Conservation (phyloP, 2,329 filamentous ascomycete species). For the Aspergillus quadricinctus region DNA sequence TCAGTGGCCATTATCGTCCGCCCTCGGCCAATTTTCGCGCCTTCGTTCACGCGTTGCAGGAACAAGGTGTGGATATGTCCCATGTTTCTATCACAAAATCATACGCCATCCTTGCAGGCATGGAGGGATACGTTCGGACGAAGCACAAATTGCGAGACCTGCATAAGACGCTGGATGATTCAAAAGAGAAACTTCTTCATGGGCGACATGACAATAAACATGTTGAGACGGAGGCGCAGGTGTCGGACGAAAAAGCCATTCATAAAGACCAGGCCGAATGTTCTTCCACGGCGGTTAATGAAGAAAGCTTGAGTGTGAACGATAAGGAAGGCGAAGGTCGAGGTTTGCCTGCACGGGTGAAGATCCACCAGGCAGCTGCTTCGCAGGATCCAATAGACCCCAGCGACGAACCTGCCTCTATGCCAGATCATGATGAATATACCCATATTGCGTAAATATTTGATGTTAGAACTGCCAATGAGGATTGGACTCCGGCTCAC, state of each 20-base stretch:
- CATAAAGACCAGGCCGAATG: background rate
- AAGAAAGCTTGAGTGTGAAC: background rate
- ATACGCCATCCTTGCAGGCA: conserved; percentile 75
- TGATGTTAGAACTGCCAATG: background rate
- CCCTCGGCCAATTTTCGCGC: conserved; percentile 77
- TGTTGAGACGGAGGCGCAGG: background rate
- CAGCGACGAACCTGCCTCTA: background rate
- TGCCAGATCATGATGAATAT: background rate
- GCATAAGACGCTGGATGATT: conserved; percentile 18
- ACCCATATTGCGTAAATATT: background rate
- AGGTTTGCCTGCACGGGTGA: background rate
- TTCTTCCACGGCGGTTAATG: background rate
- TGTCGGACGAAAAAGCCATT: background rate
- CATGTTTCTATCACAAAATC: conserved; percentile 74
- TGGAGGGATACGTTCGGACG: conserved; percentile 73
- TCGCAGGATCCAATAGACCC: background rate
- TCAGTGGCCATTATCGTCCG: conserved; percentile 79
- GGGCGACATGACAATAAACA: background rate
- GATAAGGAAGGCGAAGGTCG: background rate
- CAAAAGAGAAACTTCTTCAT: background rate
- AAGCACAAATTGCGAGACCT: conserved; percentile 34
- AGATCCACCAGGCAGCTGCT: background rate
- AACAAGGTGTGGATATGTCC: conserved; percentile 72
- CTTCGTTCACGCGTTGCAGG: conserved; percentile 69
- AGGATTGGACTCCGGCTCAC: background rate